phyloP scores from a whole-genome alignment of 2,329 filamentous ascomycete species.

The Septoria linicola region DNA sequence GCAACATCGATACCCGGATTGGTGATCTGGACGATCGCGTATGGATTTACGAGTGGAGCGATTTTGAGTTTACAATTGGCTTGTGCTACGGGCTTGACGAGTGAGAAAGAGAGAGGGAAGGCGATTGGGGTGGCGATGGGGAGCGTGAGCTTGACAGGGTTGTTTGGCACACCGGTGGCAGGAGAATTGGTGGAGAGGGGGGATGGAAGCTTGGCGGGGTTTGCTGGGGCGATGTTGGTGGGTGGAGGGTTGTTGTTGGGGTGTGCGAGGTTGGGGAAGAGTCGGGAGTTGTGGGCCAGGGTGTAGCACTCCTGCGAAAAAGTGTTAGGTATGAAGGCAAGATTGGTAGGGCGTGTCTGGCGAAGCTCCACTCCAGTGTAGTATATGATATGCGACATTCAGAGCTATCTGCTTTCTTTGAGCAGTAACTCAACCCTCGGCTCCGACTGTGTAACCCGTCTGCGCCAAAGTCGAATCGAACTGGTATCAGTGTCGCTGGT shows the following conservation, averaged over 20 bases:
- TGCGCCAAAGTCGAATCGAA: neutral
- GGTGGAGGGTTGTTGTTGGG: slow-evolving; percentile 19
- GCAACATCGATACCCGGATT: slow-evolving; percentile 28
- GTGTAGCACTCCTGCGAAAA: too few relatives aligned
- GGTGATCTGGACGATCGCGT: slow-evolving; percentile 37
- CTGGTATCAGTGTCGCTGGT: too few relatives aligned
- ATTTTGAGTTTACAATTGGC: slow-evolving; percentile 50
- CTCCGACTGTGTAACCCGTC: too few relatives aligned
- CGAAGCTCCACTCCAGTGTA: too few relatives aligned
- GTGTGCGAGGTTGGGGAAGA: slow-evolving; percentile 11
- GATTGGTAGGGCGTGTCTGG: too few relatives aligned
- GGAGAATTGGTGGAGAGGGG: slow-evolving; percentile 27
- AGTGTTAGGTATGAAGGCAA: too few relatives aligned
- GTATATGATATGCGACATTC: too few relatives aligned
- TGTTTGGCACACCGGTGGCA: slow-evolving; percentile 28
- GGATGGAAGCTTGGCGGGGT: slow-evolving; percentile 22
- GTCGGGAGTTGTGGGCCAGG: slow-evolving; percentile 6
- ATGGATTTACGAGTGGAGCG: slow-evolving; percentile 47
- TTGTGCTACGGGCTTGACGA: slow-evolving; percentile 47
- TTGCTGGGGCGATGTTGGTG: slow-evolving; percentile 24
- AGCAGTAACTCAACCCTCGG: too few relatives aligned
- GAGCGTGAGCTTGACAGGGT: slow-evolving; percentile 42
- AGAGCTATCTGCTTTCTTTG: too few relatives aligned
- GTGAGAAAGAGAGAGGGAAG: slow-evolving; percentile 42
- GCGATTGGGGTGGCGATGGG: slow-evolving; percentile 47